These are phyloP conservation scores for Linum tenue DNA, from an alignment of 345 rosid species.

Conservation along the genomic window DNA sequence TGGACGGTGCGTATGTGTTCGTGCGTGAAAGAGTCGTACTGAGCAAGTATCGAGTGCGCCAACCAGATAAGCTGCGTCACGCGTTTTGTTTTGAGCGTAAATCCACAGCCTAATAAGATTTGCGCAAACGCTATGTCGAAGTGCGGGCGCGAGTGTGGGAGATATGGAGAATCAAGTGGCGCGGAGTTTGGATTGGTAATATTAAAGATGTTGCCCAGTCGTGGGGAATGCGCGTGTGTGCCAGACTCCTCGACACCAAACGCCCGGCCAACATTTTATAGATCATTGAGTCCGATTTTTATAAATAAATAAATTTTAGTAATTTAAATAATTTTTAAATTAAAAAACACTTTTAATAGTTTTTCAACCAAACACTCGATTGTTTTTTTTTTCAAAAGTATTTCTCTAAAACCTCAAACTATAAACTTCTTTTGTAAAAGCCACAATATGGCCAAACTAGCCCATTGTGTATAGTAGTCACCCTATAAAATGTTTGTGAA, in stretches of 20 bases:
- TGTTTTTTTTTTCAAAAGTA: no score
- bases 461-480: no score
- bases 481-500: no score
- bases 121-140: background rate
- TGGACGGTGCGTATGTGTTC: slow-evolving; percentile 23
- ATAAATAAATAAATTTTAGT: no score
- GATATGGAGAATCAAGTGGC: background rate
- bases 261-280: no score
- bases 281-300: no score
- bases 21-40: slow-evolving; percentile 12
- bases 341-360: no score
- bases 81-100: background rate
- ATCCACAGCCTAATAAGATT: background rate
- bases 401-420: no score
- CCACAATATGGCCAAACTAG: no score
- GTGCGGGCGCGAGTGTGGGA: background rate
- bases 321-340: no score
- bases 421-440: no score
- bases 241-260: background rate
- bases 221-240: background rate
- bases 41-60: slow-evolving; percentile 1
- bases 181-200: background rate
- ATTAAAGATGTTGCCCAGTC: background rate
- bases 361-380: no score
- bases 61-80: background rate